phyloP scores from a whole-genome alignment of 2,329 filamentous ascomycete genomes.

The Chaetomium olivaceum region DNA sequence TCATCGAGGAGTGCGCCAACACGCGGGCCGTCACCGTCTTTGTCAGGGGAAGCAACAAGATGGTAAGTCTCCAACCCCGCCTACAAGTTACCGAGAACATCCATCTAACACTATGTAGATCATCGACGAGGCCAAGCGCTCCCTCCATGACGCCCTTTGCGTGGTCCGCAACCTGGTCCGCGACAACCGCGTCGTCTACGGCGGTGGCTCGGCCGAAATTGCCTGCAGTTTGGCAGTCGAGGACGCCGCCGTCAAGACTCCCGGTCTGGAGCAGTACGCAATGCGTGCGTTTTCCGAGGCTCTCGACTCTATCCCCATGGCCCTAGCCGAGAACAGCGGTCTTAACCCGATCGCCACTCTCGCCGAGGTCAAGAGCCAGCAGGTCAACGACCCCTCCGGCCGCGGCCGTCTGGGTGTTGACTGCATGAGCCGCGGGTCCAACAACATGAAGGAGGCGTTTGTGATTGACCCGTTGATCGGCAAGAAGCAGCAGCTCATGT shows the following conservation, averaged over 20 bases:
- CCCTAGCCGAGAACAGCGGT: conserved; percentile 94
- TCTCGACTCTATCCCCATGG: conserved; percentile 90
- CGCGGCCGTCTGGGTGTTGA: conserved; percentile 81
- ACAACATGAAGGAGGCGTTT: conserved; percentile 97
- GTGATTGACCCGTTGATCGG: conserved; percentile 98
- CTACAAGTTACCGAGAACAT: not conserved
- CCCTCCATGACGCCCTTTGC: conserved; percentile 94
- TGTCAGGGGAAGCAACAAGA: conserved; percentile 97
- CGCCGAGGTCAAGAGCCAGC: conserved; percentile 91
- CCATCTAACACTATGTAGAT: conserved; percentile 59
- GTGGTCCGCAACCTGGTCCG: conserved; percentile 94
- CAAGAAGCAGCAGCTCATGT: conserved; percentile 93
- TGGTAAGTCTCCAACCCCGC: conserved; percentile 60
- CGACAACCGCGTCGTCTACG: conserved; percentile 97
- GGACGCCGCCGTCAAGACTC: conserved; percentile 90
- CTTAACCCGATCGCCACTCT: conserved; percentile 94
- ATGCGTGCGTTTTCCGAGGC: conserved; percentile 98
- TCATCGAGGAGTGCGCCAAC: conserved; percentile 99
- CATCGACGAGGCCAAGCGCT: conserved; percentile 98
- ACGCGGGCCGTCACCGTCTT: conserved; percentile 95
- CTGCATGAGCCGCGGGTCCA: conserved; percentile 94
- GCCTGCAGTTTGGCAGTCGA: conserved; percentile 96
- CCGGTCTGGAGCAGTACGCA: conserved; percentile 96
- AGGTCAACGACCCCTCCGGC: conserved; percentile 69
- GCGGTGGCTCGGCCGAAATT: conserved; percentile 94